These are phyloP conservation scores for Sugiyamaella marilandica DNA, from an alignment of 805 yeast species.

Conservation along the genomic window DNA sequence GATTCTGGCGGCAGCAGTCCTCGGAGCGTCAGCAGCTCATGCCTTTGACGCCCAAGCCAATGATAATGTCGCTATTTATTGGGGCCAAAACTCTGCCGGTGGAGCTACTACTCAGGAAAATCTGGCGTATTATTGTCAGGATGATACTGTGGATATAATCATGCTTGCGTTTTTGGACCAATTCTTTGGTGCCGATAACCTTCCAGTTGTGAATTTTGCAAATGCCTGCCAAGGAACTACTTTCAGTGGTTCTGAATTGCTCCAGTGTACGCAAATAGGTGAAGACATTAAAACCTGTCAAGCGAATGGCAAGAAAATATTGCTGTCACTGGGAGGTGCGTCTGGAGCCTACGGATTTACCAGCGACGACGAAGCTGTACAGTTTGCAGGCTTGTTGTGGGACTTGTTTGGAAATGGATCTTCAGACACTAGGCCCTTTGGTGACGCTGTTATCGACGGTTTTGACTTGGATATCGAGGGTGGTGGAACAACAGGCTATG, in stretches of 20 bases:
- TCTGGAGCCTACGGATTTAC: constrained; percentile 47
- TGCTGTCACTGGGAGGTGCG: constrained; percentile 61
- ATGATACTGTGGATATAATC: constrained; percentile 60
- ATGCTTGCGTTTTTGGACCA: constrained; percentile 59
- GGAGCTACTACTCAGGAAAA: constrained; percentile 34
- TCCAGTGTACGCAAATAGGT: constrained; percentile 45
- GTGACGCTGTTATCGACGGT: constrained; percentile 58
- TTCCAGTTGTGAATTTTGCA: constrained; percentile 53
- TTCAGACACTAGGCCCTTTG: constrained; percentile 40
- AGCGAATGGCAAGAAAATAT: constrained; percentile 59
- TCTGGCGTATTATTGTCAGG: constrained; percentile 56
- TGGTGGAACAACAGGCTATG: constrained; percentile 44
- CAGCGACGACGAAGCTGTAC: constrained; percentile 43
- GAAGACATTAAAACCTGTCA: constrained; percentile 71
- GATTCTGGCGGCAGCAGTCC: neutral
- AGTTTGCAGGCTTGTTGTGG: constrained; percentile 43
- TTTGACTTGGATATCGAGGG: constrained; percentile 60
- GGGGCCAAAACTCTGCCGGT: constrained; percentile 87
- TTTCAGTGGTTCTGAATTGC: constrained; percentile 35
- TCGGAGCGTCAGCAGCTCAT: neutral
- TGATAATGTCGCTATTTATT: constrained; percentile 68
- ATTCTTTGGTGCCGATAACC: constrained; percentile 43
- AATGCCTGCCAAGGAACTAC: constrained; percentile 38
- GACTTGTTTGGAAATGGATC: constrained; percentile 45
- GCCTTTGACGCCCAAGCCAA: constrained; percentile 34